Conservation (phyloP, 73 alveolate genomes). For the Tetrahymena elliotti region DNA sequence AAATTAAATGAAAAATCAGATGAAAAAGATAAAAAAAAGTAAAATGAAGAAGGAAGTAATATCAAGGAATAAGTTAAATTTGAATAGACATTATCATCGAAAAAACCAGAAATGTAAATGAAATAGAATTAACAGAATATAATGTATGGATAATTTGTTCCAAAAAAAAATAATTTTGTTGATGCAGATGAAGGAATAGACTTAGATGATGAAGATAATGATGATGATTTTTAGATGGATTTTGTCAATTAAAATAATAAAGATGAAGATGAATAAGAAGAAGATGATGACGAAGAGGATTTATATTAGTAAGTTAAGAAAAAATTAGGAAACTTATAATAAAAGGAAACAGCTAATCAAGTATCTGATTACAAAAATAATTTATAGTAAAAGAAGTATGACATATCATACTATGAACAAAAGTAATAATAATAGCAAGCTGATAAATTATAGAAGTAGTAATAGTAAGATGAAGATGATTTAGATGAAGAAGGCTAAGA, state of each 20-base stretch:
- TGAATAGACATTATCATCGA: neutral
- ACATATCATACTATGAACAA: neutral
- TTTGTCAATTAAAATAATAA: neutral
- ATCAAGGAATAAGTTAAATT: neutral
- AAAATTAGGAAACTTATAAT: neutral
- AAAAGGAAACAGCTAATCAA: neutral
- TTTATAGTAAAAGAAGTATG: neutral
- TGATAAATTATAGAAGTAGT: neutral
- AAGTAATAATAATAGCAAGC: neutral
- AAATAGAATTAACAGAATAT: neutral
- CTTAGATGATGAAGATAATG: slow-evolving; percentile 23
- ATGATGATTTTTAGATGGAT: slow-evolving; percentile 2
- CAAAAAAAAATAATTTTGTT: neutral
- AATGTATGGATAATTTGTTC: neutral
- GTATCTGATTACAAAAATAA: neutral
- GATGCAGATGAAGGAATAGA: neutral
- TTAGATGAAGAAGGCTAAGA: neutral
- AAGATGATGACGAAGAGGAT: neutral
- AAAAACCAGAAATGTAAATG: neutral
- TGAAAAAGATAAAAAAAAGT: neutral
- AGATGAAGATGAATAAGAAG: neutral
- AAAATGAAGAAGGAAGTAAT: neutral
- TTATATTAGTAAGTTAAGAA: neutral
- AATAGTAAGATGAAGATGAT: neutral
- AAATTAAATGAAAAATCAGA: neutral